Conservation (phyloP, 2,329 filamentous ascomycete species). For the Neonectria sp. region DNA sequence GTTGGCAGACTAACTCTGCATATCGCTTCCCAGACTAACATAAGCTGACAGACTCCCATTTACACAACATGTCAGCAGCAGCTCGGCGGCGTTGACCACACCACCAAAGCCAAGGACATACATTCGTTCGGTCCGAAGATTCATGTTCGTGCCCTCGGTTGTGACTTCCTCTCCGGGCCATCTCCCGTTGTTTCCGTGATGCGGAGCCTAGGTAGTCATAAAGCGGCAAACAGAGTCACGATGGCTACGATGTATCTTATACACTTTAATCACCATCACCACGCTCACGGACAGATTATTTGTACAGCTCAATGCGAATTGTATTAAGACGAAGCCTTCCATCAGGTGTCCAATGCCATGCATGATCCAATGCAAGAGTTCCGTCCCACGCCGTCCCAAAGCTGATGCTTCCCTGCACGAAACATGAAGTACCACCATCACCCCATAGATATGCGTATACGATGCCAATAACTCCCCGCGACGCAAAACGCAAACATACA, state of each 20-base stretch:
- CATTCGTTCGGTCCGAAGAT: neutral
- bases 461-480: slow-evolving; percentile 24
- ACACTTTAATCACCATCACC: neutral
- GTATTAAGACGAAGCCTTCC: slow-evolving; percentile 18
- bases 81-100: neutral
- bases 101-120: neutral
- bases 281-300: neutral
- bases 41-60: neutral
- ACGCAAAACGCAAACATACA: slow-evolving; percentile 12
- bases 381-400: slow-evolving; percentile 18
- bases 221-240: neutral
- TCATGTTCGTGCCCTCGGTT: neutral
- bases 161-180: neutral
- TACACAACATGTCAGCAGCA: neutral
- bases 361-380: slow-evolving; percentile 18
- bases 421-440: slow-evolving; percentile 11
- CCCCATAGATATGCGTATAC: slow-evolving; percentile 16
- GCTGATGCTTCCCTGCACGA: slow-evolving; percentile 18
- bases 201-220: neutral
- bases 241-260: neutral
- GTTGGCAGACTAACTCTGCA: no score
- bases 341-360: slow-evolving; percentile 6
- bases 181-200: neutral
- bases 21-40: no score
- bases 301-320: slow-evolving; percentile 12